A percentile compares a stretch with the other conserved stretches of the same genome.
Evolutionary conservation across 371 early-diverging fungal genomes (phyloP).

Genomic region (Mortierella sp.): DNA sequence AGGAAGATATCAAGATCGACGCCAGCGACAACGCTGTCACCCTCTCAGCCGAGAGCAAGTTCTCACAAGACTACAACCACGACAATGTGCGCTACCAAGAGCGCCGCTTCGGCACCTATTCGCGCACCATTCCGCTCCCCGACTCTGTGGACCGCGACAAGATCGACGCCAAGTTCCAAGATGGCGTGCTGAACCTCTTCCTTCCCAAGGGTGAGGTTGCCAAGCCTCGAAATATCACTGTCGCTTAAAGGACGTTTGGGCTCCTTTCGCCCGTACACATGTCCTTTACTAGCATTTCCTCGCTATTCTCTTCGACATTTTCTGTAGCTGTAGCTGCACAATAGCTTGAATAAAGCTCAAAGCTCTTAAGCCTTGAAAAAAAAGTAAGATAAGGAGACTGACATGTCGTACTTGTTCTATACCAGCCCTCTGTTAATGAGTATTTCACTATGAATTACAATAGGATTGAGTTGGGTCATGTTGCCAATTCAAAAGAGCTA

Average conservation of each 20-base stretch:
- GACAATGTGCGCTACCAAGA: conserved; percentile 64
- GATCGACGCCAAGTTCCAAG: conserved; percentile 66
- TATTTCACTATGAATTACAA: no score
- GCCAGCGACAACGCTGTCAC: conserved; percentile 53
- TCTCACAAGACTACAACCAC: conserved; percentile 49
- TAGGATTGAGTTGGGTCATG: no score
- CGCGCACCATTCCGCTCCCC: conserved; percentile 68
- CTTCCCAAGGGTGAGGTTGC: conserved; percentile 65
- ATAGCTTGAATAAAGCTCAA: not conserved
- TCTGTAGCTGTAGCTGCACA: not conserved
- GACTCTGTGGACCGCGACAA: conserved; percentile 61
- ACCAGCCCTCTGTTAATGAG: no score
- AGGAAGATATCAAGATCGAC: conserved; percentile 65
- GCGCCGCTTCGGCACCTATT: conserved; percentile 66
- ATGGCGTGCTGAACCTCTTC: conserved; percentile 70
- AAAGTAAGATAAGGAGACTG: not conserved
- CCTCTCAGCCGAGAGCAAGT: conserved; percentile 62
- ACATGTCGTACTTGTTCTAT: no score
- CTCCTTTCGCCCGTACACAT: not conserved
- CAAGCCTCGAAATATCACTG: conserved; percentile 49
- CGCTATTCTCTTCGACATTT: not conserved
- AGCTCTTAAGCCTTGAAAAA: not conserved
- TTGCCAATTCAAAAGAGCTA: no score
- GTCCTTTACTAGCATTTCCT: not conserved
- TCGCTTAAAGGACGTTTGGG: conserved; percentile 30